phyloP scores from a whole-genome alignment of 1,139 yeast species.

The Kluyveromyces sp. region DNA sequence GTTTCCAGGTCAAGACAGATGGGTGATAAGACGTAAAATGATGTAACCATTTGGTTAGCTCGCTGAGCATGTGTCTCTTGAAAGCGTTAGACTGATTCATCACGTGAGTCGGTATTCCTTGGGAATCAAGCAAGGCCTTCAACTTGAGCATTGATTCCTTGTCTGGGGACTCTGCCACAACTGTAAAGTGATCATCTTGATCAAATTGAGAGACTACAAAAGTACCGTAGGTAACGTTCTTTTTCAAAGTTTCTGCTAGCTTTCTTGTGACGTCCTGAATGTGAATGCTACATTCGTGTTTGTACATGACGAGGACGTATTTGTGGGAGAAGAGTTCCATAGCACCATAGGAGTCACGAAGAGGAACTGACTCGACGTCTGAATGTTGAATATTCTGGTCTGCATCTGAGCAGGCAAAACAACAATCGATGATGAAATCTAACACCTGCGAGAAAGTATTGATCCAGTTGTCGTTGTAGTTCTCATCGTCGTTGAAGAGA shows the following conservation, averaged over 20 bases:
- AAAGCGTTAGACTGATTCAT: constrained; percentile 21
- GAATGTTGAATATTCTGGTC: constrained; percentile 15
- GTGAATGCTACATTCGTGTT: constrained; percentile 24
- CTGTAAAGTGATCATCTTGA: constrained; percentile 18
- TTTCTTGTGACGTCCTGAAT: constrained; percentile 24
- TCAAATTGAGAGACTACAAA: constrained; percentile 19
- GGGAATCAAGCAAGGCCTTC: constrained; percentile 16
- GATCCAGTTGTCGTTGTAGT: constrained; percentile 31
- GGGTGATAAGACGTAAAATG: constrained; percentile 12
- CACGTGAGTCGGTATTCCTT: constrained; percentile 21
- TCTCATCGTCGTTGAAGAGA: background rate
- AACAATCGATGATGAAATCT: constrained; percentile 63
- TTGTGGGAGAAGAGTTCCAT: constrained; percentile 14
- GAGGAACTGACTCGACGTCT: constrained; percentile 1
- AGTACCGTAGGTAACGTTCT: constrained; percentile 25
- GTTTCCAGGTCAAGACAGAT: constrained; percentile 11
- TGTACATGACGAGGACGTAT: constrained; percentile 22
- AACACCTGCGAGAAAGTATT: constrained; percentile 48
- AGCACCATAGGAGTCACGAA: constrained; percentile 6
- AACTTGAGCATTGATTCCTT: constrained; percentile 17
- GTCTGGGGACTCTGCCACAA: constrained; percentile 20
- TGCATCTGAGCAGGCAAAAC: constrained; percentile 36
- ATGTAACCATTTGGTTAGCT: constrained; percentile 24
- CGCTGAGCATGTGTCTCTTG: constrained; percentile 21
- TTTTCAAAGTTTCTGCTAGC: constrained; percentile 20